Percentiles rank a stretch among this genome's conserved stretches.
Conservation (phyloP, 2,329 filamentous ascomycete species). For the Pezicula radicicola region DNA sequence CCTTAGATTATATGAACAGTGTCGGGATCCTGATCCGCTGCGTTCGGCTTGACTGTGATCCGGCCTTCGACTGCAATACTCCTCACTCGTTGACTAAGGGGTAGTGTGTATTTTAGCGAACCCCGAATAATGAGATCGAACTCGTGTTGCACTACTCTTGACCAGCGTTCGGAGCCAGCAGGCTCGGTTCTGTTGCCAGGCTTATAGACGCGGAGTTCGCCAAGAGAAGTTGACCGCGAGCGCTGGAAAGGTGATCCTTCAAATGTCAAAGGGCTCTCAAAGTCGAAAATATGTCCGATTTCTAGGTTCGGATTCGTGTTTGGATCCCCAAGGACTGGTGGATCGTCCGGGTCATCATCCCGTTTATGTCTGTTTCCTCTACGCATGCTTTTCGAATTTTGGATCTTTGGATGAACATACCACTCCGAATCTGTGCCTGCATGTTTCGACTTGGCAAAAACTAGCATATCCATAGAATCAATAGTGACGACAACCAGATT, state of each 20-base stretch:
- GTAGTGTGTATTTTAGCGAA: slow-evolving; percentile 76
- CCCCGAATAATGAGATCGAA: slow-evolving; percentile 93
- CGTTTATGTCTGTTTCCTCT: slow-evolving; percentile 27
- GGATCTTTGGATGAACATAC: slow-evolving; percentile 41
- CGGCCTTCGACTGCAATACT: slow-evolving; percentile 59
- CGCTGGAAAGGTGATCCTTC: slow-evolving; percentile 86
- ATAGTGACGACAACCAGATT: slow-evolving; percentile 89
- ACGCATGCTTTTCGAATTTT: slow-evolving; percentile 23
- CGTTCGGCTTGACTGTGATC: slow-evolving; percentile 57
- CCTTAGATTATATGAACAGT: slow-evolving; percentile 19
- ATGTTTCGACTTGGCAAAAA: slow-evolving; percentile 92
- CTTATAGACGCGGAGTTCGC: slow-evolving; percentile 75
- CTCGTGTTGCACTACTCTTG: slow-evolving; percentile 82
- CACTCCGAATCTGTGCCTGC: slow-evolving; percentile 63
- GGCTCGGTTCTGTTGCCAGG: slow-evolving; percentile 86
- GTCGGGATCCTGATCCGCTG: slow-evolving; percentile 26
- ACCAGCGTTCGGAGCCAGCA: slow-evolving; percentile 83
- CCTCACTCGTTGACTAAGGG: slow-evolving; percentile 56
- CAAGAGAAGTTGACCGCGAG: slow-evolving; percentile 67
- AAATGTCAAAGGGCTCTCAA: slow-evolving; percentile 85
- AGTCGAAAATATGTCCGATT: slow-evolving; percentile 81
- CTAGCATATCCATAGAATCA: slow-evolving; percentile 81
- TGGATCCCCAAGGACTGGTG: slow-evolving; percentile 53
- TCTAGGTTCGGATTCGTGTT: slow-evolving; percentile 78
- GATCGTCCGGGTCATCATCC: slow-evolving; percentile 28